Conservation (phyloP, 441 rosid genomes). For the Populus hybrid region DNA sequence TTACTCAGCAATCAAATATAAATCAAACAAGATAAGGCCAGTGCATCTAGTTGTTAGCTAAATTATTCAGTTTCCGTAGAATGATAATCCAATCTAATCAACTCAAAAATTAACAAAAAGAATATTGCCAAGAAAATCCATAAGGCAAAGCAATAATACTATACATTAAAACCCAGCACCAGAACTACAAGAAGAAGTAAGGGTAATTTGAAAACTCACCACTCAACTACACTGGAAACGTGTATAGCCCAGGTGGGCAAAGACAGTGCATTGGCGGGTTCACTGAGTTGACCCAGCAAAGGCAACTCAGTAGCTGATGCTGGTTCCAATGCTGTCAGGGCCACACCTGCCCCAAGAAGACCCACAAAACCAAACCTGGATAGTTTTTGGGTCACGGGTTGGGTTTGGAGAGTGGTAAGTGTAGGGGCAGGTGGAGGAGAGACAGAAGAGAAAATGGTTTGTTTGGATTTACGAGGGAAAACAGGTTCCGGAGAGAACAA, state of each 20-base stretch:
- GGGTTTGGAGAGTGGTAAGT: constrained; percentile 6
- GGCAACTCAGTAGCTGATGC: constrained; percentile 52
- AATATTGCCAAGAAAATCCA: neutral
- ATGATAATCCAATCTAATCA: neutral
- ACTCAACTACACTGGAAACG: constrained; percentile 87
- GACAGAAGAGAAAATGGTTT: constrained; percentile 13
- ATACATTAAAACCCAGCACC: constrained; percentile 11
- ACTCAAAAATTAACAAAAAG: neutral
- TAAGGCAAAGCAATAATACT: neutral
- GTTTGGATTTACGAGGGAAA: constrained; percentile 18
- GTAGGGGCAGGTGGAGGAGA: neutral
- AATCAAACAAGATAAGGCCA: neutral
- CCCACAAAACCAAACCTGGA: constrained; percentile 27
- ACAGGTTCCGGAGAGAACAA: constrained; percentile 23
- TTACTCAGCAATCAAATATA: neutral
- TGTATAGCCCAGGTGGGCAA: constrained; percentile 90
- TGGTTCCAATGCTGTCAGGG: constrained; percentile 37
- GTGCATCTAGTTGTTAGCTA: neutral
- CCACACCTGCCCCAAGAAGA: constrained; percentile 60
- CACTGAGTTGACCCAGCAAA: constrained; percentile 53
- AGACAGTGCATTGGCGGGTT: constrained; percentile 82
- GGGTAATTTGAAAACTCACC: constrained; percentile 36
- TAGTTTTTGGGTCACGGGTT: constrained; percentile 5
- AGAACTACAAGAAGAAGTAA: neutral
- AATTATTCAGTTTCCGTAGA: neutral